Evolutionary conservation across 2,329 filamentous ascomycete genomes (phyloP), one percentile per base, ranked within the genome.

Genomic region (Onygenales sp.): DNA sequence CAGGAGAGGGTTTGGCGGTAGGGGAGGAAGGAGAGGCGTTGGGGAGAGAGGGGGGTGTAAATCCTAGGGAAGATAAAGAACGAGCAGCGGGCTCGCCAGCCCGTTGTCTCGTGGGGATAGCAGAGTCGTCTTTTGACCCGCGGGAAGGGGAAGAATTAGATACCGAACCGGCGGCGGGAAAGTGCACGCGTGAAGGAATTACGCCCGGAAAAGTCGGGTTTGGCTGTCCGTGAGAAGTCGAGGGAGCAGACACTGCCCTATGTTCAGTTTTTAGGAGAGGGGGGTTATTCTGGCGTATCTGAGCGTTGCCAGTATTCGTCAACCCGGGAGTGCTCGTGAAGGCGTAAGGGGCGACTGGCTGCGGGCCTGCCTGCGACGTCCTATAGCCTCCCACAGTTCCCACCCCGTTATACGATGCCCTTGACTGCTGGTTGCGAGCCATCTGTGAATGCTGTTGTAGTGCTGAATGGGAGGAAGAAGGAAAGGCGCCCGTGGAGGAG

Each of bases 281-380:
- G 48, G 56, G 75, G 71, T 62, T 72, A 66, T 58, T 78, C 70
- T 67, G 79, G 65, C 66, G 78, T 71, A 59, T 72, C 72, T 81
- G 79, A 59, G 78, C 72, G 57, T 74, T 71, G 44, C 69, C 70
- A 48, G 62, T 51, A 56, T 76, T 79, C 56, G 80, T 78, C 60
- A 88, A 70, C 58, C 77, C 83, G 27, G 86, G 84, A n/a, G 85
- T 85, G 61, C 76, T 79, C 2, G 82, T 86, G 65, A 90, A 90
- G 43, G 86, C 85, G 70, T 90, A 91, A 7, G 86, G 86, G 65
- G 89, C 85, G 57, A 88, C 81, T 11, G 85, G 81, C 73, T 78
- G 57, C 21, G 21, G 21, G 76, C 76, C 63, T 78, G 81, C 66
- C 82, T 86, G 60, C n/a, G 55, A 51, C n/a, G 48, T 7, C 42